A percentile compares a stretch with the other conserved stretches of the same genome.
Evolutionary conservation across 306 rosid genomes (phyloP).

Genomic region (Hippophae tibetana): DNA sequence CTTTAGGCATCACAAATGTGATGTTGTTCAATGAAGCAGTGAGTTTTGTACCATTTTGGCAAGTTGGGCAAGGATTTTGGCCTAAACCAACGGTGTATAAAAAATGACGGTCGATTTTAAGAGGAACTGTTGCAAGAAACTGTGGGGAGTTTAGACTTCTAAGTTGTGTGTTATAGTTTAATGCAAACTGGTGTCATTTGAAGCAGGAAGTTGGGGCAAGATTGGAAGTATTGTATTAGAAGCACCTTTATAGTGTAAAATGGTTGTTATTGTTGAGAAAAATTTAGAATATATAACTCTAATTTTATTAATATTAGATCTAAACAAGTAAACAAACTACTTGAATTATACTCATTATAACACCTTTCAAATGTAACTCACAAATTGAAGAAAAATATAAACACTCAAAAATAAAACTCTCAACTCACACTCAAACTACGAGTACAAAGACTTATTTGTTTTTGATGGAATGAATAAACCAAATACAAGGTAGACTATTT

Average conservation of each 20-base stretch:
- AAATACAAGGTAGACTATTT: too few species aligned
- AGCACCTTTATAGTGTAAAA: constrained; percentile 21
- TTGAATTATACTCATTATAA: too few species aligned
- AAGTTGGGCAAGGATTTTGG: constrained; percentile 12
- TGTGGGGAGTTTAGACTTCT: constrained; percentile 15
- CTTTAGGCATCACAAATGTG: constrained; percentile 17
- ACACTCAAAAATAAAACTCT: too few species aligned
- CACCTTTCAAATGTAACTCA: too few species aligned
- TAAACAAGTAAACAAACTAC: too few species aligned
- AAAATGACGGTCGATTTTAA: constrained; percentile 10
- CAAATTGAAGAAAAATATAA: too few species aligned
- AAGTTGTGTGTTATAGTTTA: constrained; percentile 9
- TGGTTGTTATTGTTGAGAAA: too few species aligned
- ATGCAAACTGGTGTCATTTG: constrained; percentile 20
- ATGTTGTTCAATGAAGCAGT: constrained; percentile 21
- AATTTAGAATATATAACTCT: too few species aligned
- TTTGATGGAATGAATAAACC: too few species aligned
- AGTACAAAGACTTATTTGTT: too few species aligned
- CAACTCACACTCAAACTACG: too few species aligned
- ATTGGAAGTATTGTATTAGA: constrained; percentile 15
- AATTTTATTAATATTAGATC: too few species aligned
- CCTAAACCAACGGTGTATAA: constrained; percentile 19
- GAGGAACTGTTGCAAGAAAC: constrained; percentile 18
- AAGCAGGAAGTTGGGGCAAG: constrained; percentile 15
- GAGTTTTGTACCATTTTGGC: constrained; percentile 16